A percentile compares a stretch with the other conserved stretches of the same genome.
Conservation (phyloP, 2,329 filamentous ascomycete genomes). For the Paraphoma chrysanthemicola region DNA sequence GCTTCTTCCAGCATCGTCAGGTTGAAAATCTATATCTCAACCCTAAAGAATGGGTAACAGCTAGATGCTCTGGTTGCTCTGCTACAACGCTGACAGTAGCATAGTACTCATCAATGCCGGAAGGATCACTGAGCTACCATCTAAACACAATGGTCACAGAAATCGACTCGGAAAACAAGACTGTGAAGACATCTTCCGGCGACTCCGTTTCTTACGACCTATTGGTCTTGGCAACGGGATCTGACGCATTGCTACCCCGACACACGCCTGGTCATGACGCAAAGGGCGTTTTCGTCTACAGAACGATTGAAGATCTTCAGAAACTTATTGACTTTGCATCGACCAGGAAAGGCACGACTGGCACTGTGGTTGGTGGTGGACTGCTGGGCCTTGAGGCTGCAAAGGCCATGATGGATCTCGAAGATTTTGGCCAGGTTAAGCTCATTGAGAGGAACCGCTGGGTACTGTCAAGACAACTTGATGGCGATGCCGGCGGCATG, state of each 20-base stretch:
- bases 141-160: constrained; percentile 76
- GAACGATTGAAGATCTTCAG: constrained; percentile 82
- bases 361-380: constrained; percentile 83
- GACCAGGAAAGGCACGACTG: constrained; percentile 70
- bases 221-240: constrained; percentile 84
- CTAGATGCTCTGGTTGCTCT: too few species aligned
- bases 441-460: constrained; percentile 83
- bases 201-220: constrained; percentile 77
- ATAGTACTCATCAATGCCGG: constrained; percentile 71
- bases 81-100: constrained; percentile 9
- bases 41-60: constrained; percentile 75
- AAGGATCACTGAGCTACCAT: constrained; percentile 75
- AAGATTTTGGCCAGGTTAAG: constrained; percentile 75
- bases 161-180: constrained; percentile 69
- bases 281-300: constrained; percentile 86
- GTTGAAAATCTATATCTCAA: constrained; percentile 91
- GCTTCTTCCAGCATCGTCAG: constrained; percentile 84
- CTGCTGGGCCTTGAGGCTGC: constrained; percentile 86
- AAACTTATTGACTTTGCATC: constrained; percentile 77
- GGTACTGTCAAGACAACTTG: constrained; percentile 83
- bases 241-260: constrained; percentile 76
- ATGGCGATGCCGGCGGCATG: constrained; percentile 79
- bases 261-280: constrained; percentile 80
- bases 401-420: constrained; percentile 88
- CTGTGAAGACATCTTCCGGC: constrained; percentile 73